Evolutionary conservation across 164 flowering plant species (phyloP).

Genomic region (Tetrastigma voinierianum): DNA sequence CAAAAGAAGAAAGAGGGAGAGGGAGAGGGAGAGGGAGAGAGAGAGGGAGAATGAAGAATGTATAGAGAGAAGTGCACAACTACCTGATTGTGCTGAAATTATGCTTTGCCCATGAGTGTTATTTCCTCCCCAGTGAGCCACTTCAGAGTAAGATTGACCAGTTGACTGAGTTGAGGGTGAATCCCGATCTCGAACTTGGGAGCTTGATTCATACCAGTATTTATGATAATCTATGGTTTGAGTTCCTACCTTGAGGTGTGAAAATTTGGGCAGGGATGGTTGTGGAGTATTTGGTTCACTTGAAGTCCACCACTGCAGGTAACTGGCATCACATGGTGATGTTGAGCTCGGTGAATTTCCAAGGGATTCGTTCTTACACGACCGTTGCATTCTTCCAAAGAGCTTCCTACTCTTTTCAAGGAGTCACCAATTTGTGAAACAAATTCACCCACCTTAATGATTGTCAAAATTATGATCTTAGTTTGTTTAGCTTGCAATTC

Average conservation of each 20-base stretch:
- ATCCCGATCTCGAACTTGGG: constrained; percentile 28
- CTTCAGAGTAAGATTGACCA: constrained; percentile 28
- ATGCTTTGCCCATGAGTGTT: constrained; percentile 7
- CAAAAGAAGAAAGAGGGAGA: too few relatives aligned
- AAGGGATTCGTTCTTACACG: constrained; percentile 10
- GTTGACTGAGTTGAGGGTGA: constrained; percentile 36
- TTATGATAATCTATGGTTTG: constrained; percentile 6
- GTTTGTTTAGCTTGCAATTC: constrained; percentile 1
- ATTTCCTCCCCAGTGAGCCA: constrained; percentile 15
- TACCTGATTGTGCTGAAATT: constrained; percentile 19
- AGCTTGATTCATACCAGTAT: constrained; percentile 13
- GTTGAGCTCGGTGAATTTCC: constrained; percentile 7
- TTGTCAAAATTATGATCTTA: not conserved
- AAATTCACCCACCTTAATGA: not conserved
- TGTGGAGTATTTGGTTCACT: constrained; percentile 11
- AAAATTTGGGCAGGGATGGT: constrained; percentile 17
- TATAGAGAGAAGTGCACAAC: not conserved
- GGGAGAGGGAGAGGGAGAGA: not conserved
- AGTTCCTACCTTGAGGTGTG: constrained; percentile 22
- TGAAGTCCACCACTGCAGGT: constrained; percentile 12
- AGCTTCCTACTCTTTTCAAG: not conserved
- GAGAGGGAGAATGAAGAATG: not conserved
- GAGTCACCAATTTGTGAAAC: not conserved
- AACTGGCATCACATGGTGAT: not conserved
- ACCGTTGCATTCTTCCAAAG: constrained; percentile 7